Evolutionary conservation across 441 rosid species (phyloP).

Genomic region (Croton setiger): DNA sequence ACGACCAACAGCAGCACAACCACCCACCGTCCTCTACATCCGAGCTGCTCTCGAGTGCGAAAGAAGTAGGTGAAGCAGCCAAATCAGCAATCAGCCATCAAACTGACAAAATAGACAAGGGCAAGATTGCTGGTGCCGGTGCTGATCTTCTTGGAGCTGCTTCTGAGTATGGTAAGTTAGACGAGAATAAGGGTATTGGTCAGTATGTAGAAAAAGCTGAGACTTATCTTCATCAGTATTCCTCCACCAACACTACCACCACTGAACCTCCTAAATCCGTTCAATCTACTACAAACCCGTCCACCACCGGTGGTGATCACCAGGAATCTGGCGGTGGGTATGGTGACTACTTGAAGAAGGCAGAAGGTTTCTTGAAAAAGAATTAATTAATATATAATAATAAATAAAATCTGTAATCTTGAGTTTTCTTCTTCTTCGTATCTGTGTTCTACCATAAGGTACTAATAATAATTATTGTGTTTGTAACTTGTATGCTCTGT

Average conservation of each 20-base stretch:
- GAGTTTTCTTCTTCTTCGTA: not conserved
- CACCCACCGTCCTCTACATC: constrained; percentile 30
- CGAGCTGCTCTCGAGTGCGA: constrained; percentile 61
- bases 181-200: constrained; percentile 41
- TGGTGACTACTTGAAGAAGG: constrained; percentile 52
- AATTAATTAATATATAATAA: too few relatives aligned
- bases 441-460: not conserved
- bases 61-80: constrained; percentile 59
- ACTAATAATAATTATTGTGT: not conserved
- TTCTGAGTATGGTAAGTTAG: constrained; percentile 55
- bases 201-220: constrained; percentile 62
- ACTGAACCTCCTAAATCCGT: not conserved
- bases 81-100: constrained; percentile 37
- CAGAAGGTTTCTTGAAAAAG: constrained; percentile 49
- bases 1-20: constrained; percentile 11
- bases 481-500: not conserved
- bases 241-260: constrained; percentile 12
- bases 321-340: constrained; percentile 30
- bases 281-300: not conserved
- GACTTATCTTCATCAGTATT: constrained; percentile 54
- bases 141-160: constrained; percentile 60
- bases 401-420: too few relatives aligned
- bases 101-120: constrained; percentile 45
- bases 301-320: constrained; percentile 9
- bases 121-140: constrained; percentile 53